Percentiles rank a stretch among this genome's conserved stretches.
phyloP scores from a whole-genome alignment of 2,329 filamentous ascomycete genomes.

The Fusarium cicatricum region DNA sequence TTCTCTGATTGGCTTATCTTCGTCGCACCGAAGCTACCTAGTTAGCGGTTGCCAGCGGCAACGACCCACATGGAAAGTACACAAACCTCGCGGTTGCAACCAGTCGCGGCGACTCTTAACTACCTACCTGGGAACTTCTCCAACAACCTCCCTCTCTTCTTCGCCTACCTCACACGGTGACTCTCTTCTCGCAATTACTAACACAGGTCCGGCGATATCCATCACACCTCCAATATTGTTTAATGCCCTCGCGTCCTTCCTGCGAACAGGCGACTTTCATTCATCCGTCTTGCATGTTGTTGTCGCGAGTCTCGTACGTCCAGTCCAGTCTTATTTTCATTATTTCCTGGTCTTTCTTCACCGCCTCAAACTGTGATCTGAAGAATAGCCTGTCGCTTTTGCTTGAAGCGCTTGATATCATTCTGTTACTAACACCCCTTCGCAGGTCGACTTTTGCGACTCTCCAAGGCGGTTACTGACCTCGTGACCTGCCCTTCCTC shows the following conservation, averaged over 20 bases:
- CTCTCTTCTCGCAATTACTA: constrained; percentile 37
- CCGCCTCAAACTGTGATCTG: background rate
- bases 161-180: constrained; percentile 22
- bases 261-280: constrained; percentile 23
- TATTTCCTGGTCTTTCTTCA: constrained; percentile 13
- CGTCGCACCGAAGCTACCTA: background rate
- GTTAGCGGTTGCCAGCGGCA: constrained; percentile 44
- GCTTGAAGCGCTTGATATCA: background rate
- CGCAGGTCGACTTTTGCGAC: constrained; percentile 28
- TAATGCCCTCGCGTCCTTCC: constrained; percentile 33
- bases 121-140: constrained; percentile 17
- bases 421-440: constrained; percentile 12
- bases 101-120: constrained; percentile 27
- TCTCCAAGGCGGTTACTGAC: constrained; percentile 26
- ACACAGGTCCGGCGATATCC: constrained; percentile 25
- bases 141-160: constrained; percentile 22
- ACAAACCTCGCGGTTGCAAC: constrained; percentile 42
- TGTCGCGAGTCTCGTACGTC: constrained; percentile 41
- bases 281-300: constrained; percentile 40
- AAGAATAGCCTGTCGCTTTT: background rate
- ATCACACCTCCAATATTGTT: constrained; percentile 41
- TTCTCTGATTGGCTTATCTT: constrained; percentile 19
- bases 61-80: constrained; percentile 45
- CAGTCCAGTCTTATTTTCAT: constrained; percentile 24
- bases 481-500: constrained; percentile 15